Base-by-base conservation (phyloP, 2,329 filamentous ascomycete species). In the Parastagonospora avenae region DNA sequence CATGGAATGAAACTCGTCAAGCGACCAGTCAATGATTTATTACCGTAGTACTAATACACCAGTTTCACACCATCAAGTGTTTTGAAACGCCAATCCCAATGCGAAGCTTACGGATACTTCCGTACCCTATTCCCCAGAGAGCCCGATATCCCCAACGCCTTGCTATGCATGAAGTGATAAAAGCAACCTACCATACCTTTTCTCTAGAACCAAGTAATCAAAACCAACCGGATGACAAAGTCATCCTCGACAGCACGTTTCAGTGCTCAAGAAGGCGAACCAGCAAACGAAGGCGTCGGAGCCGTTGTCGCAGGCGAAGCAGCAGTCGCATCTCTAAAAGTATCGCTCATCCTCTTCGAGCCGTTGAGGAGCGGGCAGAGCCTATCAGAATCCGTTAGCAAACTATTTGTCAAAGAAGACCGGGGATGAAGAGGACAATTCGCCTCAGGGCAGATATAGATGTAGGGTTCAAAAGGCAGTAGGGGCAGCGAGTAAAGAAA, bases 311-410 rank as follows among this genome's bases (percentile, higher is more conserved):
- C 54, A 8, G 69, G 69, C 27, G 64, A 66, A 9, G 67, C 65
- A 40, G 67, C 66, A 35, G 55, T 60, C 7, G 68, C 68, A 52
- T 73, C 70, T 38, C 64, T 63, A 54, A 74, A 74, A 1, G 68
- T 72, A 43, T 74, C 71, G 53, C 67, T 73, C 58, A 71, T 68
- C 50, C 70, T 73, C 56, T 67, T 71, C 50, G 66, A 63, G 43
- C 71, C 71, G 40, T 74, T 74, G 48, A 74, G 70, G 36, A 73
- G 60, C 2, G 71, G 71, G 45, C 71, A 74, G 52, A 74, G 69
- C 43, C 71, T 74, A 39, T 4, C 19, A 16, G 30, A n/a, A 11
- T 4, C 16, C 42, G 55, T 71, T 60, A 72, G 62, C 49, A 45
- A 53, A 28, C 14, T 27, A 7, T 4, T 19, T 33, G n/a, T 29